phyloP scores from a whole-genome alignment of 495 filamentous ascomycete species.

The Thozetella sp. region DNA sequence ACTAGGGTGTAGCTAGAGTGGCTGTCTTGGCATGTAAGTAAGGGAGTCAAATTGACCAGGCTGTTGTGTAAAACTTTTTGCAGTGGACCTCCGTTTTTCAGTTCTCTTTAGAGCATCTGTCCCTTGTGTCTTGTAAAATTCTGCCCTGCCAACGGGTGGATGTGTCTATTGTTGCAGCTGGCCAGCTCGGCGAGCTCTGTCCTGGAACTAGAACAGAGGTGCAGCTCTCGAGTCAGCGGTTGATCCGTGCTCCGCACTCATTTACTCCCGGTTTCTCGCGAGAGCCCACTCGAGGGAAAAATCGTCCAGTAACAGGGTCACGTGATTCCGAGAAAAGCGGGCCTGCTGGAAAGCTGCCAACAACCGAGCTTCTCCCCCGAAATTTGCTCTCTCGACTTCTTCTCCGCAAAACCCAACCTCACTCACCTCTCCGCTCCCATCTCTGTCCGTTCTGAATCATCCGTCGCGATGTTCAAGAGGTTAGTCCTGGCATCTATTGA shows the following conservation, averaged over 20 bases:
- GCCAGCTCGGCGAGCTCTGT: too few species aligned
- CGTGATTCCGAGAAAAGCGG: background rate
- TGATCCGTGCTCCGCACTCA: background rate
- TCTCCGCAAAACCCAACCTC: conserved; percentile 2
- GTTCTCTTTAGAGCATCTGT: too few species aligned
- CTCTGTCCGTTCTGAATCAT: conserved; percentile 48
- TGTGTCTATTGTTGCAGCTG: too few species aligned
- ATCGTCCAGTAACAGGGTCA: background rate
- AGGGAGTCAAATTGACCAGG: too few species aligned
- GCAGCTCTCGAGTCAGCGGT: background rate
- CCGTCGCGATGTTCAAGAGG: conserved; percentile 87
- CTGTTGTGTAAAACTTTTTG: too few species aligned
- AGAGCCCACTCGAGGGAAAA: conserved; percentile 1
- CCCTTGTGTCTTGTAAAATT: too few species aligned
- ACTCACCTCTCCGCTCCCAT: conserved; percentile 3
- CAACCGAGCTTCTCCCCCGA: conserved; percentile 1
- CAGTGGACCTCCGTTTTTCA: too few species aligned
- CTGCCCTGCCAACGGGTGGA: too few species aligned
- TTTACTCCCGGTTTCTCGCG: conserved; percentile 1
- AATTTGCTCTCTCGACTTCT: background rate
- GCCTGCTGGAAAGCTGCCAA: background rate
- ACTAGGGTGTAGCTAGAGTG: too few species aligned
- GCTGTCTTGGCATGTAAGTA: too few species aligned
- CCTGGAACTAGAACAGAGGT: background rate
- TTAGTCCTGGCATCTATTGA: conserved; percentile 42